phyloP scores from a whole-genome alignment of 2,329 filamentous ascomycete genomes.

The Trichoderma sp. region DNA sequence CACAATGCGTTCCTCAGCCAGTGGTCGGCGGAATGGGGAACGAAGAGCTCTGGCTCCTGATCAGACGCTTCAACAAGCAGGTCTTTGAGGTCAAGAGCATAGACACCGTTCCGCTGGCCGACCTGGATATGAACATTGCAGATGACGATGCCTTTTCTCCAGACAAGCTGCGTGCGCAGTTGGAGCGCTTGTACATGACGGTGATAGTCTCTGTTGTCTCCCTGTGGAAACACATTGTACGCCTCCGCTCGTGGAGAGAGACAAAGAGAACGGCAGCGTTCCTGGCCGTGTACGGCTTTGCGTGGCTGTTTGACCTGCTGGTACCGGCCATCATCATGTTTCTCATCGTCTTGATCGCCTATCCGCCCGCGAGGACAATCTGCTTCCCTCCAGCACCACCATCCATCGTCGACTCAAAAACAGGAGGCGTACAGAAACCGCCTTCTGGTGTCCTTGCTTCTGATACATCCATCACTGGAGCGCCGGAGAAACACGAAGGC shows the following conservation, averaged over 20 bases:
- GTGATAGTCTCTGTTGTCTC: slow-evolving; percentile 67
- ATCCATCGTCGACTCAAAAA: slow-evolving; percentile 67
- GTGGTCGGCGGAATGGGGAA: slow-evolving; percentile 70
- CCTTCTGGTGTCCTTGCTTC: slow-evolving; percentile 74
- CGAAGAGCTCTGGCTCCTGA: slow-evolving; percentile 71
- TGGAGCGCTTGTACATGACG: slow-evolving; percentile 82
- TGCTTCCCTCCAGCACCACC: slow-evolving; percentile 79
- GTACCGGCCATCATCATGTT: slow-evolving; percentile 60
- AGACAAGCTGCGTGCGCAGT: slow-evolving; percentile 74
- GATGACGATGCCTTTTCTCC: slow-evolving; percentile 84
- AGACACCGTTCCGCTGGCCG: slow-evolving; percentile 52
- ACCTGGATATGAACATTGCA: slow-evolving; percentile 76
- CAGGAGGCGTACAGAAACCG: slow-evolving; percentile 76
- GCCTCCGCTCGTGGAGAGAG: slow-evolving; percentile 80
- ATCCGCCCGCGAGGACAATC: slow-evolving; percentile 59
- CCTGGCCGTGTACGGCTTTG: slow-evolving; percentile 54
- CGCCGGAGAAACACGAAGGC: slow-evolving; percentile 79
- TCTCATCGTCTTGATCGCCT: slow-evolving; percentile 65
- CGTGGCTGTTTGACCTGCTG: slow-evolving; percentile 74
- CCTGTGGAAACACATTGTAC: slow-evolving; percentile 71
- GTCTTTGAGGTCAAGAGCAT: slow-evolving; percentile 69
- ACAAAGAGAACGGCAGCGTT: slow-evolving; percentile 67
- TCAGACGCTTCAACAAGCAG: slow-evolving; percentile 74
- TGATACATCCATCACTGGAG: slow-evolving; percentile 75
- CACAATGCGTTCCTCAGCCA: slow-evolving; percentile 56